Evolutionary conservation across 495 filamentous ascomycete species (phyloP).

Genomic region (Platismatia glauca): DNA sequence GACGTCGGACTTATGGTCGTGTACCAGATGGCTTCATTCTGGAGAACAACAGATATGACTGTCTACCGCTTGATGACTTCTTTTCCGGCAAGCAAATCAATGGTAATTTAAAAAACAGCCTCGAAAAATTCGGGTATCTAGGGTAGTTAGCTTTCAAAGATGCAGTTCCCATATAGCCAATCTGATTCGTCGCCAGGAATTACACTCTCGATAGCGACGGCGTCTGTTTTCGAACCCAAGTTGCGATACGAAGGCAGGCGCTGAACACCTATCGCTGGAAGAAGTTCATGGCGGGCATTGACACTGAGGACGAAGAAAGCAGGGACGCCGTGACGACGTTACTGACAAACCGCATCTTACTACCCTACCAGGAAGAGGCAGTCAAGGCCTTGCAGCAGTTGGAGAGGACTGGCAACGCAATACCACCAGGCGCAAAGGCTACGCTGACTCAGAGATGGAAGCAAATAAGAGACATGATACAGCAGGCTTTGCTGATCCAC

Average conservation of each 20-base stretch:
- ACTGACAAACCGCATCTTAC: conserved; percentile 10
- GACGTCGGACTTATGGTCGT: conserved; percentile 2
- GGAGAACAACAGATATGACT: conserved; percentile 57
- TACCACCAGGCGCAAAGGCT: conserved; percentile 27
- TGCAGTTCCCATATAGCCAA: neutral
- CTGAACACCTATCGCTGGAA: conserved; percentile 34
- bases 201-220: conserved; percentile 54
- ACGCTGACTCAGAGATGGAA: conserved; percentile 41
- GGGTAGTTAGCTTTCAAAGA: conserved; percentile 34
- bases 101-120: conserved; percentile 4
- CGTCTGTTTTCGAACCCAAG: conserved; percentile 63
- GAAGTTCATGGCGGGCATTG: conserved; percentile 37
- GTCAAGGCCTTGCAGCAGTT: conserved; percentile 29
- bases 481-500: conserved; percentile 1
- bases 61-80: conserved; percentile 57
- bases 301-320: conserved; percentile 25
- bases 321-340: conserved; percentile 31
- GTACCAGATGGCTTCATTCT: conserved; percentile 63
- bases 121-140: conserved; percentile 49
- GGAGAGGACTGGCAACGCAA: conserved; percentile 21
- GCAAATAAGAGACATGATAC: conserved; percentile 34
- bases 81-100: conserved; percentile 46
- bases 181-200: conserved; percentile 30
- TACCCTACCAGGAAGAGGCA: conserved; percentile 16
- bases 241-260: conserved; percentile 49